Percentiles rank a stretch among this genome's conserved stretches.
phyloP scores from a whole-genome alignment of 768 basidiomycete genomes.

The Suillus spraguei region DNA sequence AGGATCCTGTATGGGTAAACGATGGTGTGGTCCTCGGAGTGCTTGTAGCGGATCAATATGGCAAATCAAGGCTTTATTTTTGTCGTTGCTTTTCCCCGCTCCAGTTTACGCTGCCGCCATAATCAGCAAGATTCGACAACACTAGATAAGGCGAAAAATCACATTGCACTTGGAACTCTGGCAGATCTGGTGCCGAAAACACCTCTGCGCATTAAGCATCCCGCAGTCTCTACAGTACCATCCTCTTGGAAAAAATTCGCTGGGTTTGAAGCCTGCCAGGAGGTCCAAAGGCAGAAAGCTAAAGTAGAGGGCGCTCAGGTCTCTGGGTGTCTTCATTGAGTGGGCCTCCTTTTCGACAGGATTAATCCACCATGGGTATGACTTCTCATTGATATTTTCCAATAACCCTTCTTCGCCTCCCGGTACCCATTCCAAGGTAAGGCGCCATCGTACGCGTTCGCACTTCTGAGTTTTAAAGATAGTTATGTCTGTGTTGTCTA shows the following conservation, averaged over 20 bases:
- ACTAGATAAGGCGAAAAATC: conserved; percentile 14
- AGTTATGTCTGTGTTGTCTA: not conserved
- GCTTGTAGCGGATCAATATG: conserved; percentile 22
- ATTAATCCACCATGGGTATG: conserved; percentile 29
- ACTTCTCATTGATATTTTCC: conserved; percentile 11
- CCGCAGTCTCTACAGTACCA: conserved; percentile 55
- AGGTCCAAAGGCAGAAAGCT: conserved; percentile 35
- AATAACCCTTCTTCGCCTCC: conserved; percentile 48
- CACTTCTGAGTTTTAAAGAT: not conserved
- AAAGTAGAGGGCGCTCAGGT: conserved; percentile 28
- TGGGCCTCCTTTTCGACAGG: conserved; percentile 11
- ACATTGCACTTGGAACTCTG: conserved; percentile 43
- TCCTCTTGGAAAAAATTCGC: conserved; percentile 42
- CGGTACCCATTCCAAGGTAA: conserved; percentile 49
- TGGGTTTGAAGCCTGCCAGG: conserved; percentile 31
- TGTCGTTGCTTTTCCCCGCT: conserved; percentile 14
- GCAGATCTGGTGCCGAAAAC: conserved; percentile 51
- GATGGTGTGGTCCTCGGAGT: conserved; percentile 25
- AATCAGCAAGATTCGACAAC: conserved; percentile 15
- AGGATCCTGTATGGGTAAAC: conserved; percentile 21
- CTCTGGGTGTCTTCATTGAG: conserved; percentile 25
- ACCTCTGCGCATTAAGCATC: conserved; percentile 46
- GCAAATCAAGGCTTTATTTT: conserved; percentile 16
- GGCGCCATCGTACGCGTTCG: conserved; percentile 46
- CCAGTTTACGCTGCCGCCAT: not conserved